Evolutionary conservation across 805 yeast genomes (phyloP).

Genomic region (Jamesozyma jinghongensis): DNA sequence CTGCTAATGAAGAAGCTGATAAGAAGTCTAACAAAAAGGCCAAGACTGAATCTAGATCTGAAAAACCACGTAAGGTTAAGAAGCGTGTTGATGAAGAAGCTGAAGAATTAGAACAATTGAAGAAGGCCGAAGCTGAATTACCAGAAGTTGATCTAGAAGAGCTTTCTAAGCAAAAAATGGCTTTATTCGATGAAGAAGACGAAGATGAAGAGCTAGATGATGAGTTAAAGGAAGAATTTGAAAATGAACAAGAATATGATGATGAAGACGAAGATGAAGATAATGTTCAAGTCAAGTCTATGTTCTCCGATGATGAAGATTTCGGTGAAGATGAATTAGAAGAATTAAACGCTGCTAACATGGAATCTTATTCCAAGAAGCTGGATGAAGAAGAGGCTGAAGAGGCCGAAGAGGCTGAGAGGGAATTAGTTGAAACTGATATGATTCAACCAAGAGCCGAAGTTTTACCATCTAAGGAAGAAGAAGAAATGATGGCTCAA

Average conservation of each 20-base stretch:
- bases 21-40: constrained; percentile 12
- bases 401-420: constrained; percentile 56
- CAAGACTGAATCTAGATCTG: not conserved
- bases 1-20: constrained; percentile 3
- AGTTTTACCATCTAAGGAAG: constrained; percentile 62
- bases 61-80: constrained; percentile 8
- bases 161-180: constrained; percentile 57
- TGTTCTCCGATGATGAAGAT: constrained; percentile 73
- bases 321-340: constrained; percentile 57
- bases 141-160: constrained; percentile 66
- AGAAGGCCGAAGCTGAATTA: constrained; percentile 24
- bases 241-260: constrained; percentile 48
- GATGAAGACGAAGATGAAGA: constrained; percentile 30
- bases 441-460: constrained; percentile 63
- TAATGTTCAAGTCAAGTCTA: constrained; percentile 41
- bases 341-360: constrained; percentile 65
- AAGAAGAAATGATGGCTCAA: constrained; percentile 45
- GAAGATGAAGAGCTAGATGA: constrained; percentile 17
- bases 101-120: constrained; percentile 1
- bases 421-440: constrained; percentile 50
- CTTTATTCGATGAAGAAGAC: constrained; percentile 56
- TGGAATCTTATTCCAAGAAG: constrained; percentile 66
- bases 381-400: constrained; percentile 52
- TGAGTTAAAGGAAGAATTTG: constrained; percentile 41
- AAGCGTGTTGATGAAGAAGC: constrained; percentile 8